A percentile compares a stretch with the other conserved stretches of the same genome.
These are phyloP conservation scores for Nakazawaea holstii DNA, from an alignment of 805 yeast species.

Conservation along the genomic window DNA sequence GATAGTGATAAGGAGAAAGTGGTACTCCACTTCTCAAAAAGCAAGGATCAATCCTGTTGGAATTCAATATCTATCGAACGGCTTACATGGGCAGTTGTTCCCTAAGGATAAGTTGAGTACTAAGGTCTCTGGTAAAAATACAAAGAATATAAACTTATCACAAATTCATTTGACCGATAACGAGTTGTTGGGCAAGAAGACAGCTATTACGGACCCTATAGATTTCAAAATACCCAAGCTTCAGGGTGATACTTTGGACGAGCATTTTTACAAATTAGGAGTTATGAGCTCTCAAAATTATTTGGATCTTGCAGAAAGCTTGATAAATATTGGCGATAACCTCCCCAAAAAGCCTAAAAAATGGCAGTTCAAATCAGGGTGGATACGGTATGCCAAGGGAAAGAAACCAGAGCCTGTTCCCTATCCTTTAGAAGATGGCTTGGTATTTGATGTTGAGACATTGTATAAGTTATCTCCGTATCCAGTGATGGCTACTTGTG, in stretches of 20 bases:
- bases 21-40: conserved; percentile 16
- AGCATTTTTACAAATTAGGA: conserved; percentile 79
- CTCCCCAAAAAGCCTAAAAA: conserved; percentile 36
- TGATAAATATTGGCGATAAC: conserved; percentile 30
- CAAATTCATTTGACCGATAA: conserved; percentile 54
- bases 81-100: conserved; percentile 58
- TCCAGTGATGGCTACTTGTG: conserved; percentile 80
- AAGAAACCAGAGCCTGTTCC: conserved; percentile 49
- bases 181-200: conserved; percentile 70
- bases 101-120: conserved; percentile 26
- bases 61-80: conserved; percentile 65
- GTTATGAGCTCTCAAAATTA: conserved; percentile 54
- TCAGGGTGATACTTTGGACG: conserved; percentile 72
- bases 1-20: not conserved
- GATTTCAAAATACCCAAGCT: conserved; percentile 58
- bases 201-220: conserved; percentile 58
- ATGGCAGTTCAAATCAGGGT: conserved; percentile 68
- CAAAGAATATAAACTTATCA: conserved; percentile 45
- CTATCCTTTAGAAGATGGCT: conserved; percentile 63
- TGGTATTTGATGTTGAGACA: conserved; percentile 89
- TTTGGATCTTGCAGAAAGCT: conserved; percentile 39
- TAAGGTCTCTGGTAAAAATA: conserved; percentile 23
- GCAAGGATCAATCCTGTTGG: conserved; percentile 74
- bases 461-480: conserved; percentile 69
- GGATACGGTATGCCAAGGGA: conserved; percentile 68